Base-by-base conservation (phyloP, 2,329 filamentous ascomycete genomes). In the Fusarium xyrophilum region DNA sequence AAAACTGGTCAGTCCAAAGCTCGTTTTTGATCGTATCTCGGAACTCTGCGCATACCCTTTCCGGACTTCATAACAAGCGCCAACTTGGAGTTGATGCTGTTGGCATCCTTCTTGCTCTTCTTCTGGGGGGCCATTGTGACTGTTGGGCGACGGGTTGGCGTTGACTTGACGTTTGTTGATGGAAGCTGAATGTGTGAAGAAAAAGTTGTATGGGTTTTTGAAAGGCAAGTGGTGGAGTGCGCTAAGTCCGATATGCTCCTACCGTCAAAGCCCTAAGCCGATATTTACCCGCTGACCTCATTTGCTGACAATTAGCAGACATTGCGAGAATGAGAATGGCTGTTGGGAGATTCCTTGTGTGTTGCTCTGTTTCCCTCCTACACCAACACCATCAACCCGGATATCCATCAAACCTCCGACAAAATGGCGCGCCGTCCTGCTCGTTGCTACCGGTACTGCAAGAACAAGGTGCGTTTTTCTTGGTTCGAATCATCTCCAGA, bases 371-470 rank as follows among this genome's bases (percentile, higher is more conserved):
- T 71, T 75, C 75, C 73, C 72, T 23, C 50, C 70, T 46, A 30
- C 43, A 46, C 74, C 73, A 76, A 76, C 77, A 77, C 76, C 78
- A 80, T 72, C 76, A 73, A 76, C 27, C 30, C 67, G 75, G 79
- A 77, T 72, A 75, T 77, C 74, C 74, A 75, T 68, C 75, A 75
- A 79, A 85, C 88, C 84, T 86, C 87, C 85, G 88, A 90, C 91
- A 94, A 91, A 88, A 99, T 99, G 96, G 96, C 96, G 82, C 93
- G 96, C 86, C 93, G 96, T 92, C 96, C 96, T 82, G 96, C 96
- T 82, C 92, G 96, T 88, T 99, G 96, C 88, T 99, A 97, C 90
- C 91, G 96, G 82, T 99, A 99, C 92, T 99, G 96, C 94, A 99
- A 99, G 93, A 99, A 98, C 91, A 97, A 97, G 93, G 93, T 97